Conservation (phyloP, 1,139 yeast species). For the Suhomyces maxii region DNA sequence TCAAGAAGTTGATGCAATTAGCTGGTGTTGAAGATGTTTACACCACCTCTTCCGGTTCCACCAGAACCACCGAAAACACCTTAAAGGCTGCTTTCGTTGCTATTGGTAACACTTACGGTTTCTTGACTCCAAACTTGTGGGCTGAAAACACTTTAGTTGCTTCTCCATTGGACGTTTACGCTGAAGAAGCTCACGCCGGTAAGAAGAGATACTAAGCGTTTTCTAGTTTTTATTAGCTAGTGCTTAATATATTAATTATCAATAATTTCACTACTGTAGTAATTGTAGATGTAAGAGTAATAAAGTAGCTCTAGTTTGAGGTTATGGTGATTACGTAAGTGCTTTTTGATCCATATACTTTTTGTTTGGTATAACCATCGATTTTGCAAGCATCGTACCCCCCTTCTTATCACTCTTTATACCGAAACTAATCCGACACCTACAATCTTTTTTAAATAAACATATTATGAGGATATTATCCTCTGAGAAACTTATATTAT, state of each 20-base stretch:
- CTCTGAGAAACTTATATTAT: not conserved
- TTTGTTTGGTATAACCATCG: no score
- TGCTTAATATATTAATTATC: constrained; percentile 1
- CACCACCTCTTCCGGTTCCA: constrained; percentile 98
- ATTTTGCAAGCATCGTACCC: no score
- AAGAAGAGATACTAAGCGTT: constrained; percentile 66
- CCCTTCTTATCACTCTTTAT: no score
- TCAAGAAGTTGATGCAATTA: constrained; percentile 96
- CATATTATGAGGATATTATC: not conserved
- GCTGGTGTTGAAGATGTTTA: constrained; percentile 99
- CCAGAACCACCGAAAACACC: constrained; percentile 99
- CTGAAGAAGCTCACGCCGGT: constrained; percentile 71
- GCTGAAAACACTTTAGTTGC: constrained; percentile 76
- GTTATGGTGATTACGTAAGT: no score
- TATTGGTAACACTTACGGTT: constrained; percentile 99
- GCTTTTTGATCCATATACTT: no score
- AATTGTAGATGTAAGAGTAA: not conserved
- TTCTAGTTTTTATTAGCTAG: constrained; percentile 5
- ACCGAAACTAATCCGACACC: no score
- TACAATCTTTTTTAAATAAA: no score
- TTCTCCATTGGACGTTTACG: constrained; percentile 93
- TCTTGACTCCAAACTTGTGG: constrained; percentile 99
- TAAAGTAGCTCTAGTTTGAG: no score
- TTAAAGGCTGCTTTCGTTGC: constrained; percentile 99
- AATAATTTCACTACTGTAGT: not conserved